Evolutionary conservation across 805 yeast genomes (phyloP), one percentile per base, ranked within the genome.

Genomic region (Candida boleticola): DNA sequence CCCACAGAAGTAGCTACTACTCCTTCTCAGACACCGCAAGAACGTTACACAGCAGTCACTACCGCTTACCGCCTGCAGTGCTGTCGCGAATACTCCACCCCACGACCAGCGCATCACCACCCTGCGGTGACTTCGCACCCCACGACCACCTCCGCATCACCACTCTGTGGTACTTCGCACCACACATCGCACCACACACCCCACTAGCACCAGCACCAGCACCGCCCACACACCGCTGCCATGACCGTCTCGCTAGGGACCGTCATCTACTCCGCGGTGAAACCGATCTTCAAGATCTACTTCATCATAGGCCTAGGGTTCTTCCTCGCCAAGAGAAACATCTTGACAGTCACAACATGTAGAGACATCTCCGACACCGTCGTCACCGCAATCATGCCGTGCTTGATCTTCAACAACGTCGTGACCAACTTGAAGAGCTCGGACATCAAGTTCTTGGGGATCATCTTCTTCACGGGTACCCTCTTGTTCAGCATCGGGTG

Each of bases 231-330:
- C n/a, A n/a, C n/a, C n/a, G n/a, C n/a, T n/a, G n/a, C n/a, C 31
- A 46, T 46, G 53, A 20, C 49, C 16, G 50, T 53, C 10, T 49
- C 72, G 2, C 51, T 83, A 25, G 92, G 93, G 14, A 71, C 73
- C 30, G 79, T 87, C 29, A 83, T 89, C 4, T 88, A 84, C 64
- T 75, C 87, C 19, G 79, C 95, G 0, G 82, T 84, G 42, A 88
- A 87, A 66, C 96, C 96, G n/a, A 82, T 88, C 44, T 73, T 87
- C 63, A 89, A 89, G 61, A 85, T 88, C 49, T 85, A 87, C 54
- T 64, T 85, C 50, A 83, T 85, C 55, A 76, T 85, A 4, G 80
- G 73, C 3, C 62, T 80, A 11, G 96, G 96, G 9, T 84, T 70
- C 49, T 57, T 70, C 31, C 63, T 89, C 5, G 86, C 92, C 2